Conservation (phyloP, 257 asterid species). For the Leonotis leonurus region DNA sequence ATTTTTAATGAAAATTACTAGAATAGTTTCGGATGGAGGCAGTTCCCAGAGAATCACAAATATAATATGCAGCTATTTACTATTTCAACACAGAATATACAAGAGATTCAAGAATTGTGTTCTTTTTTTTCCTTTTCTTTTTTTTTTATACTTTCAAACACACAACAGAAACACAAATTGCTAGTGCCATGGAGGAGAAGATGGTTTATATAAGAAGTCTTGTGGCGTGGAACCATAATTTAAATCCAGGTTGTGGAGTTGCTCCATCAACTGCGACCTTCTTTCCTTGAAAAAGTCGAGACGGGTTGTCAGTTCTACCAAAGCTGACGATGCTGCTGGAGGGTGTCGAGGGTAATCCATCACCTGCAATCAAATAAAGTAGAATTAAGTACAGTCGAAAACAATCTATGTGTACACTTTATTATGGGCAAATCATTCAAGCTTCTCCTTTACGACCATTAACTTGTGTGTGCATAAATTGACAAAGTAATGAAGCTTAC, state of each 20-base stretch:
- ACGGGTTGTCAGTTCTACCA: conserved; percentile 84
- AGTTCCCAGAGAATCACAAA: conserved; percentile 9
- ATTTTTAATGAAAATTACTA: background rate
- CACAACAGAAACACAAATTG: conserved; percentile 5
- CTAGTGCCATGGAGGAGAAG: conserved; percentile 85
- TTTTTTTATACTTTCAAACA: conserved; percentile 5
- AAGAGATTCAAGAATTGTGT: background rate
- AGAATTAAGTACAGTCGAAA: background rate
- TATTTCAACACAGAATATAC: conserved; percentile 23
- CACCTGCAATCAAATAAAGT: conserved; percentile 32
- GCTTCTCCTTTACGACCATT: background rate
- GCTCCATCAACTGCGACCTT: conserved; percentile 95
- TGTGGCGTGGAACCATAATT: conserved; percentile 61
- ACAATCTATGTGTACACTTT: background rate
- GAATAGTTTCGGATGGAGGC: conserved; percentile 2
- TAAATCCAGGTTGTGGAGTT: conserved; percentile 77
- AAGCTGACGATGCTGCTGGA: conserved; percentile 64
- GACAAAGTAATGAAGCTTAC: conserved; percentile 28
- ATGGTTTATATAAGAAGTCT: conserved; percentile 60
- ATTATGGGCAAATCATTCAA: background rate
- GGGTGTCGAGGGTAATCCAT: conserved; percentile 61
- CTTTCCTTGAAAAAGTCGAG: conserved; percentile 96
- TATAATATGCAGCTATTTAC: conserved; percentile 21
- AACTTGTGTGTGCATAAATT: background rate
- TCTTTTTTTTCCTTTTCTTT: too few species aligned